Conservation (phyloP, 192 early-diverging fungal genomes). For the Thamnidium elegans region DNA sequence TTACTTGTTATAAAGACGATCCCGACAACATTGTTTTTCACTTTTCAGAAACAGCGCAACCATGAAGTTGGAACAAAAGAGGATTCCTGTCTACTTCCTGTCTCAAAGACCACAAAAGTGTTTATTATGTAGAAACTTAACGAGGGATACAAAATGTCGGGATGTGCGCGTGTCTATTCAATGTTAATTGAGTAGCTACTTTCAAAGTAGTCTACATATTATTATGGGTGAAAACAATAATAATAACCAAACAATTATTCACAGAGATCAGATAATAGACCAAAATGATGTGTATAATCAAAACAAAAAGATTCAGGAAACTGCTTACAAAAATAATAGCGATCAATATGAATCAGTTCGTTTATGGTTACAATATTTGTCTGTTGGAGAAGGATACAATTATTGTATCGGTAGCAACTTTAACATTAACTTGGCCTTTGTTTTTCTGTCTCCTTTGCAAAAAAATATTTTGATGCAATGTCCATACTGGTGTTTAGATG, state of each 20-base stretch:
- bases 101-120: neutral
- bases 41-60: neutral
- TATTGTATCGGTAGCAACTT: no score
- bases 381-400: no score
- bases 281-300: neutral
- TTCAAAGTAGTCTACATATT: neutral
- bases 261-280: no score
- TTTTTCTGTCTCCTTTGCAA: no score
- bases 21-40: neutral
- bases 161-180: constrained; percentile 4
- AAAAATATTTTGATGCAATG: no score
- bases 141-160: neutral
- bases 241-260: neutral
- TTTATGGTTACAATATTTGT: no score
- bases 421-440: no score
- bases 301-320: no score
- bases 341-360: no score
- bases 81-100: neutral
- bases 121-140: neutral
- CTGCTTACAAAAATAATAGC: no score
- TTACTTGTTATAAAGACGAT: neutral
- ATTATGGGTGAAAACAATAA: neutral
- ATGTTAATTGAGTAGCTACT: neutral
- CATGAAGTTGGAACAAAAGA: constrained; percentile 5
- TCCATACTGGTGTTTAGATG: constrained; percentile 3